phyloP scores from a whole-genome alignment of 1,284 basidiomycete species.

The Volvariella volvacea region DNA sequence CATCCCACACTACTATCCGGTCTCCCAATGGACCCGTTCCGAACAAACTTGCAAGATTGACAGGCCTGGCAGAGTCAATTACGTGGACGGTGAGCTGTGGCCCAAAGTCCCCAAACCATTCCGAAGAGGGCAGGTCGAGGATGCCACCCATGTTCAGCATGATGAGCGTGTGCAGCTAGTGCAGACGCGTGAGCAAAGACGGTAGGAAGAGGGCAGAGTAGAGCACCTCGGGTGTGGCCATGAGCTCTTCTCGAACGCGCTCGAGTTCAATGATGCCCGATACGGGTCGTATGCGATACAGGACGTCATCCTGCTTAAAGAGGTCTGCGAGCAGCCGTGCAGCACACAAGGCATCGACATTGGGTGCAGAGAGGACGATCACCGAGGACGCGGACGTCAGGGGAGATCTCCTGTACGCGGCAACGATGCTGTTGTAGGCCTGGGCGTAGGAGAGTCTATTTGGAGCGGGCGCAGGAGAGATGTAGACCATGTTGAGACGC shows the following conservation, averaged over 20 bases:
- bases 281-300: slow-evolving; percentile 88
- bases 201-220: slow-evolving; percentile 1
- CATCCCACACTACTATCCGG: slow-evolving; percentile 83
- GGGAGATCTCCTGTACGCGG: slow-evolving; percentile 67
- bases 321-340: slow-evolving; percentile 85
- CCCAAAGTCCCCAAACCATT: slow-evolving; percentile 72
- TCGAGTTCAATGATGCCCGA: slow-evolving; percentile 73
- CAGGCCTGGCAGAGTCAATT: slow-evolving; percentile 90
- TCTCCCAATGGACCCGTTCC: slow-evolving; percentile 64
- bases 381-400: slow-evolving; percentile 75
- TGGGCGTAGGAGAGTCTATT: slow-evolving; percentile 67
- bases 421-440: slow-evolving; percentile 74
- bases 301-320: slow-evolving; percentile 90
- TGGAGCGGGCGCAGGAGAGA: slow-evolving; percentile 60
- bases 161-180: slow-evolving; percentile 84
- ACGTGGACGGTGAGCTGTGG: slow-evolving; percentile 73
- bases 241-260: slow-evolving; percentile 59
- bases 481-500: slow-evolving; percentile 47
- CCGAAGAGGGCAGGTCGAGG: slow-evolving; percentile 68
- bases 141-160: slow-evolving; percentile 92
- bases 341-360: slow-evolving; percentile 88
- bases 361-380: slow-evolving; percentile 80
- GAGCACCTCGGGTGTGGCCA: slow-evolving; percentile 63
- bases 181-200: background rate
- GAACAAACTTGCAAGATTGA: slow-evolving; percentile 88